phyloP scores from a whole-genome alignment of 805 yeast species.

The Candida ascalaphidarum region DNA sequence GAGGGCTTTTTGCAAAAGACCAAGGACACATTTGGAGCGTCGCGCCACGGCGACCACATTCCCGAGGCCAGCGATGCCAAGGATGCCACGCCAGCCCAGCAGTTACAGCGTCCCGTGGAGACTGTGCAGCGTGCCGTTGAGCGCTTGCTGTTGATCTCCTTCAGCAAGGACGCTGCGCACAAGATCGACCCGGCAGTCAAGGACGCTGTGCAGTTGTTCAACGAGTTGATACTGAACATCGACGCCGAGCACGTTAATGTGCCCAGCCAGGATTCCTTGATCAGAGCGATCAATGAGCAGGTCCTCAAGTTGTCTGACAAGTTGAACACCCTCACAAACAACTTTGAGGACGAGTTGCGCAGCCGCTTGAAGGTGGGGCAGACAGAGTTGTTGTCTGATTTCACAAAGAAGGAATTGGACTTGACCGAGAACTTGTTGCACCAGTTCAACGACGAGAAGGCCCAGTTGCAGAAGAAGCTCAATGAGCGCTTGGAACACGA shows the following conservation, averaged over 20 bases:
- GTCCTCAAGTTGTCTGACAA: slow-evolving; percentile 22
- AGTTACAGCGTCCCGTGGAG: slow-evolving; percentile 32
- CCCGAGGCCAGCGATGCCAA: slow-evolving; percentile 2
- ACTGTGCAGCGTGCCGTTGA: slow-evolving; percentile 18
- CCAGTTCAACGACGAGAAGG: slow-evolving; percentile 56
- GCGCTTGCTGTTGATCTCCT: slow-evolving; percentile 23
- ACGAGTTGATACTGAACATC: slow-evolving; percentile 26
- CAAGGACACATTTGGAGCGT: too few species aligned
- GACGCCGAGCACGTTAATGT: slow-evolving; percentile 18
- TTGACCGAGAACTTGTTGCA: slow-evolving; percentile 50
- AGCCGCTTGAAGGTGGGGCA: slow-evolving; percentile 25
- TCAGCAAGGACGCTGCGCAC: slow-evolving; percentile 11
- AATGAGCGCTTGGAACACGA: slow-evolving; percentile 51
- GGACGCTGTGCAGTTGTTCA: slow-evolving; percentile 28
- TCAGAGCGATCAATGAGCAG: slow-evolving; percentile 23
- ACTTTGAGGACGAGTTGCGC: slow-evolving; percentile 29
- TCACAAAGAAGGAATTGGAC: slow-evolving; percentile 43
- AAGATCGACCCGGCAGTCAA: slow-evolving; percentile 25
- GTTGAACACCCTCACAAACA: slow-evolving; percentile 21
- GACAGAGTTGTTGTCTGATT: slow-evolving; percentile 29
- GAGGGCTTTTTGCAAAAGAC: slow-evolving; percentile 29
- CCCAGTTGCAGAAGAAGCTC: slow-evolving; percentile 51
- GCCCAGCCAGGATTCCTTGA: slow-evolving; percentile 18
- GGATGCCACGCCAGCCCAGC: slow-evolving; percentile 28
- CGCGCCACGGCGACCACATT: slow-evolving; percentile 14